A percentile compares a stretch with the other conserved stretches of the same genome.
phyloP scores from a whole-genome alignment of 2,329 filamentous ascomycete species.

The Dactylellina sp. region DNA sequence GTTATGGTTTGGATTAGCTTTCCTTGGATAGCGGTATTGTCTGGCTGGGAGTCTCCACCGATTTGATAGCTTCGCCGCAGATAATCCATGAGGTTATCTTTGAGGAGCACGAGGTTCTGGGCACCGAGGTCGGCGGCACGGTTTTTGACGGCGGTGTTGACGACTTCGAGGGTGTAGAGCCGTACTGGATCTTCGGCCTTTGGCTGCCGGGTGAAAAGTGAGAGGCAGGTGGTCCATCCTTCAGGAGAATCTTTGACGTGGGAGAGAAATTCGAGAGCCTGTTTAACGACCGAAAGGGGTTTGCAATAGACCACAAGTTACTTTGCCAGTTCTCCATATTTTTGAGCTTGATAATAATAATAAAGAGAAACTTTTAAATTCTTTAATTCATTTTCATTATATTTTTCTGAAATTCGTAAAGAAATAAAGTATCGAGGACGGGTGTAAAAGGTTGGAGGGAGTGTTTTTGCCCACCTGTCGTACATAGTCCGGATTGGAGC shows the following conservation, averaged over 20 bases:
- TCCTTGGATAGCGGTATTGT: constrained; percentile 86
- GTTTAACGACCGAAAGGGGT: constrained; percentile 10
- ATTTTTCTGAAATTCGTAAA: neutral
- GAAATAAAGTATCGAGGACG: constrained; percentile 8
- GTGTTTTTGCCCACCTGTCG: constrained; percentile 44
- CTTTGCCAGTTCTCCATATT: neutral
- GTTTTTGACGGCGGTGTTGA: constrained; percentile 81
- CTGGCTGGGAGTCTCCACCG: constrained; percentile 69
- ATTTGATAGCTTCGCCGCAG: constrained; percentile 71
- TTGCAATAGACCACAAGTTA: neutral
- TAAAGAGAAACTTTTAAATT: too few relatives aligned
- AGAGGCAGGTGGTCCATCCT: constrained; percentile 89
- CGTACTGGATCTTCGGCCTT: constrained; percentile 84
- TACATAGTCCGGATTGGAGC: constrained; percentile 45
- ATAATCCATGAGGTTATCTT: constrained; percentile 84
- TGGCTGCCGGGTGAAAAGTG: constrained; percentile 83
- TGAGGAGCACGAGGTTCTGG: constrained; percentile 78
- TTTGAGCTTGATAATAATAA: too few relatives aligned
- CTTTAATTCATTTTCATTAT: constrained; percentile 8
- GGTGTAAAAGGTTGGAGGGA: neutral
- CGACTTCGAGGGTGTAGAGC: constrained; percentile 87
- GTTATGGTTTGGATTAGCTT: constrained; percentile 97
- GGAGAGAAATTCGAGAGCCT: constrained; percentile 78
- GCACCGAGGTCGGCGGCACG: constrained; percentile 44
- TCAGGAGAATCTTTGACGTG: constrained; percentile 84